Conservation (phyloP, 2,329 filamentous ascomycete species). For the Cercospora brassicicola region DNA sequence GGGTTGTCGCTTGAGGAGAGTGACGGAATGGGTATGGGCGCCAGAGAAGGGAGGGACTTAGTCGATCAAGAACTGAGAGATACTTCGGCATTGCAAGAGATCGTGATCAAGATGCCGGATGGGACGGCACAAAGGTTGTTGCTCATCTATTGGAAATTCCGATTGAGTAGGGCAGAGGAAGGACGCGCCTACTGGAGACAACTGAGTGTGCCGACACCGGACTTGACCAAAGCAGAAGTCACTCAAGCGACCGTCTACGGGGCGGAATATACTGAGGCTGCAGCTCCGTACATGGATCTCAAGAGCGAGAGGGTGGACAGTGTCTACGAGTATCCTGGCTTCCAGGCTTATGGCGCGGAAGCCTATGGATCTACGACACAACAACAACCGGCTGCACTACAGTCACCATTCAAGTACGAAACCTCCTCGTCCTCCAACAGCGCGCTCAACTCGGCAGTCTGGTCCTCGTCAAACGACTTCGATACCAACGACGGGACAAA, state of each 20-base stretch:
- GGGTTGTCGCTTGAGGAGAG: background rate
- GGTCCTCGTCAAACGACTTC: slow-evolving; percentile 20
- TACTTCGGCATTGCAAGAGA: slow-evolving; percentile 47
- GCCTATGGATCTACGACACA: slow-evolving; percentile 12
- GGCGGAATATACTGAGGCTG: background rate
- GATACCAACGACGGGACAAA: slow-evolving; percentile 18
- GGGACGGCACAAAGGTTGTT: slow-evolving; percentile 34
- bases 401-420: slow-evolving; percentile 39
- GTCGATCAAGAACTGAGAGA: slow-evolving; percentile 39
- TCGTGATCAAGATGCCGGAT: slow-evolving; percentile 39
- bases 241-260: background rate
- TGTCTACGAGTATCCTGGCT: slow-evolving; percentile 24
- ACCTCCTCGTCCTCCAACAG: slow-evolving; percentile 27
- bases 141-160: slow-evolving; percentile 36
- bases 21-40: too few species aligned
- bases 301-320: slow-evolving; percentile 29
- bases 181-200: slow-evolving; percentile 35
- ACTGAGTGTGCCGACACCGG: slow-evolving; percentile 26
- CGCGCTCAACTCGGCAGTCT: slow-evolving; percentile 33
- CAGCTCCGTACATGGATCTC: background rate
- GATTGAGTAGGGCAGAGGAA: slow-evolving; percentile 24
- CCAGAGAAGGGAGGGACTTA: slow-evolving; percentile 22
- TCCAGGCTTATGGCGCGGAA: slow-evolving; percentile 13
- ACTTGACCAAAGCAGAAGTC: background rate
- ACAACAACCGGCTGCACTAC: slow-evolving; percentile 23